phyloP scores from a whole-genome alignment of 2,329 filamentous ascomycete genomes.

The Xylaria hypoxylon region DNA sequence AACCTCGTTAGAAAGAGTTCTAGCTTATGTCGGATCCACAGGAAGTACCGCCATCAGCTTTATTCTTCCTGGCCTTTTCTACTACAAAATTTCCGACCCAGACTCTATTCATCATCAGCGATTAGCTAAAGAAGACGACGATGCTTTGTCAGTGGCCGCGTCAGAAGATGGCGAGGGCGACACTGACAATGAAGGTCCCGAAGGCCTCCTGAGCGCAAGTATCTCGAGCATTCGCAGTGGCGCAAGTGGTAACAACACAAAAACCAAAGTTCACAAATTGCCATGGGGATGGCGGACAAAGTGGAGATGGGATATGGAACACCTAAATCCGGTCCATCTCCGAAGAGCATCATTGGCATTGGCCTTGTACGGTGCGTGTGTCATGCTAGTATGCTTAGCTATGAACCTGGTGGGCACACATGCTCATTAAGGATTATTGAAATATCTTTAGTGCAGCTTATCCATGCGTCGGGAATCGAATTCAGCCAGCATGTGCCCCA shows the following conservation, averaged over 20 bases:
- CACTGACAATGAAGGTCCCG: constrained; percentile 41
- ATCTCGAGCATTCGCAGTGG: constrained; percentile 59
- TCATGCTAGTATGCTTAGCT: constrained; percentile 89
- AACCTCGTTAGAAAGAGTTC: constrained; percentile 85
- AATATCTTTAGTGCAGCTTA: background rate
- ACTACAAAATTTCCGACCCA: constrained; percentile 96
- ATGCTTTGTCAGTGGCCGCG: constrained; percentile 68
- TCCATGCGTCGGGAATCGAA: constrained; percentile 9
- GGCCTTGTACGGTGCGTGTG: constrained; percentile 83
- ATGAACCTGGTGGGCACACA: constrained; percentile 86
- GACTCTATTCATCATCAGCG: constrained; percentile 88
- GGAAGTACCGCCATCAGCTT: constrained; percentile 97
- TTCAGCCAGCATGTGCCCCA: background rate
- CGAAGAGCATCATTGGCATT: constrained; percentile 80
- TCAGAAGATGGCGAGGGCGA: constrained; percentile 56
- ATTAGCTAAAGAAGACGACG: constrained; percentile 90
- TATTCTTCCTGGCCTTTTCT: constrained; percentile 94
- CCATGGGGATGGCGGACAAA: constrained; percentile 65
- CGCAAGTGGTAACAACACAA: constrained; percentile 52
- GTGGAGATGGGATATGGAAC: constrained; percentile 70
- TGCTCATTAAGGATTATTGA: constrained; percentile 61
- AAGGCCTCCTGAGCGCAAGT: constrained; percentile 59
- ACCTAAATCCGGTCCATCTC: constrained; percentile 73
- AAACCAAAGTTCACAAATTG: constrained; percentile 53
- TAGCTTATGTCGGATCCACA: constrained; percentile 95